Percentiles rank a stretch among this genome's conserved stretches.
phyloP scores from a whole-genome alignment of 768 basidiomycete species.

The Infundibulicybe gibba region DNA sequence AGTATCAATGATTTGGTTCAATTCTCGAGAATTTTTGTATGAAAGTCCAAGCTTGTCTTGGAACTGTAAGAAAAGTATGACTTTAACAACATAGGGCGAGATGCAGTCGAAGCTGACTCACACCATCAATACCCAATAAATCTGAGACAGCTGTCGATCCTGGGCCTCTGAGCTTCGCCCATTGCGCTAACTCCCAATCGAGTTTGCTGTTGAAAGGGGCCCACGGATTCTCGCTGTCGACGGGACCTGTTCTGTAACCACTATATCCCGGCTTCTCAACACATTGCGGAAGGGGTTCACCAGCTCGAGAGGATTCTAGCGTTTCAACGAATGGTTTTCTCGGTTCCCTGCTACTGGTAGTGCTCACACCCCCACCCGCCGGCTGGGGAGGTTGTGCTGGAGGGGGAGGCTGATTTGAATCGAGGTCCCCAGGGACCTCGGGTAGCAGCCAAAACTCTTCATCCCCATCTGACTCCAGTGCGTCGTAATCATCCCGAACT shows the following conservation, averaged over 20 bases:
- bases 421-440: no score
- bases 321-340: no score
- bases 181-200: conserved; percentile 36
- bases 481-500: no score
- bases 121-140: conserved; percentile 32
- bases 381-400: no score
- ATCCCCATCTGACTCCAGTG: no score
- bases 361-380: no score
- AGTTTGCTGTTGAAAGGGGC: conserved; percentile 29
- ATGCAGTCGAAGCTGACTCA: conserved; percentile 14
- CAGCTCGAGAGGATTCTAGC: not conserved
- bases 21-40: conserved; percentile 21
- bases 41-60: conserved; percentile 22
- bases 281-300: conserved; percentile 1
- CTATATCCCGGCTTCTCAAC: not conserved
- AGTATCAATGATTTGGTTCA: conserved; percentile 30
- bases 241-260: conserved; percentile 1
- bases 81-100: not conserved
- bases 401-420: no score
- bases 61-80: conserved; percentile 8
- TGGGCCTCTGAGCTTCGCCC: conserved; percentile 32
- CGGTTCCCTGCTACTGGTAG: no score
- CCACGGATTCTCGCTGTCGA: conserved; percentile 7
- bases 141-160: conserved; percentile 34
- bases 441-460: no score